Base-by-base conservation (phyloP, 108 stramenopile genomes). In the Pseudonitzschia delicatissima region DNA sequence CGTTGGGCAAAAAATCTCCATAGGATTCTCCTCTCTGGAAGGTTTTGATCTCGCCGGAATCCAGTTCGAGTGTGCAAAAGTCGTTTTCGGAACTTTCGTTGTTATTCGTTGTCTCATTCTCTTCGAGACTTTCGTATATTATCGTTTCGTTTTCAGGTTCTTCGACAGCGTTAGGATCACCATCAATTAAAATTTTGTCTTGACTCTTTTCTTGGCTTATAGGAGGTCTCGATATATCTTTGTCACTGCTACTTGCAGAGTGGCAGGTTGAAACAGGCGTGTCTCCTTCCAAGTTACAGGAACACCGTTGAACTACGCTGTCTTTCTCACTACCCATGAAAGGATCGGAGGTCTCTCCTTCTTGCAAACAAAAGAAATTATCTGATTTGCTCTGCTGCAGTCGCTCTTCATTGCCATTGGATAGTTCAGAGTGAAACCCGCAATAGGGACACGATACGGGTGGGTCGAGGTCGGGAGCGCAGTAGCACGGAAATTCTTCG, bases 401-500 rank as follows among this genome's bases (percentile, higher is more conserved):
- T 21, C 47, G 9, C 7, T 48, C 20, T 48, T 6, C 21, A 21
- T 48, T 48, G 17, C 17, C 23, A 6, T 23, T 21, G 9, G n/a
- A 2, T 23, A 7, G 47, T 7, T 18, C n/a, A 7, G 7, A 48
- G 21, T 8, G 23, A 35, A 68, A 45, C 9, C 36, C 63, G 20
- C 73, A 74, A 52, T 68, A 68, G 8, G 73, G 73, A 45, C 73
- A 74, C 29, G 59, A 57, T 18, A 74, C 4, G 34, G 60, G 60
- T 21, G 45, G 60, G 12, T 53, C 15, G 23, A 67, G 15, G 52
- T 55, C 49, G 5, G 73, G 73, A 57, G 66, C 66, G 32, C 73
- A 74, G 29, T 45, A 62, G 51, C 73, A 74, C 15, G 73, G 73
- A 37, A 36, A 64, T 5, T 72, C 62, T 0, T 36, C 60, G 31